These are phyloP conservation scores for Abortiporus biennis DNA, from an alignment of 1,284 basidiomycete genomes.

Conservation along the genomic window DNA sequence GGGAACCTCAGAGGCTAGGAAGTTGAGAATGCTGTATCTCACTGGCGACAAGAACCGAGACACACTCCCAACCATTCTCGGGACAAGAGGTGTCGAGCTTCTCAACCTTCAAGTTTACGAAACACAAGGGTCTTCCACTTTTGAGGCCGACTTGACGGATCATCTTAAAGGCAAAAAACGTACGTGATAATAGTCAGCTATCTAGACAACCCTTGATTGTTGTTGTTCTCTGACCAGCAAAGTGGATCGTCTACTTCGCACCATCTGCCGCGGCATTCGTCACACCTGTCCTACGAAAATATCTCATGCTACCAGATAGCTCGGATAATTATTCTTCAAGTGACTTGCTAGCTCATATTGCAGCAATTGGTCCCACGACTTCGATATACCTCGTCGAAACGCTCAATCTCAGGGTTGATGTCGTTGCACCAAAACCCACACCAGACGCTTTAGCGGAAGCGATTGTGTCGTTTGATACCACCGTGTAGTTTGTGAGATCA, in stretches of 20 bases:
- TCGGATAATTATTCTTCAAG: background rate
- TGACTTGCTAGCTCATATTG: conserved; percentile 28
- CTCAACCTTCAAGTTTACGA: conserved; percentile 58
- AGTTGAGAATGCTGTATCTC: conserved; percentile 51
- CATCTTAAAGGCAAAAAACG: conserved; percentile 22
- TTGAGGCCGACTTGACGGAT: conserved; percentile 38
- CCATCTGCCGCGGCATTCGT: conserved; percentile 63
- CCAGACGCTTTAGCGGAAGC: conserved; percentile 42
- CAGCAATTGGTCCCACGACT: conserved; percentile 68
- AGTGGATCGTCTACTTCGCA: conserved; percentile 75
- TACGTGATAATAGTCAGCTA: too few species aligned
- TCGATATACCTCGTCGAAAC: conserved; percentile 41
- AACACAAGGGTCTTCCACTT: conserved; percentile 49
- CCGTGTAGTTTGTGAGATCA: too few species aligned
- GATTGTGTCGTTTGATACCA: too few species aligned
- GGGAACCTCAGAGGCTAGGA: background rate
- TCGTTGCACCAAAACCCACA: conserved; percentile 47
- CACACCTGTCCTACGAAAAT: conserved; percentile 40
- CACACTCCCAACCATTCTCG: conserved; percentile 49
- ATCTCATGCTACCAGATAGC: conserved; percentile 30
- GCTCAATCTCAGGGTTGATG: conserved; percentile 43
- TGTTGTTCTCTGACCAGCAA: too few species aligned
- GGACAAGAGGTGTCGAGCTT: conserved; percentile 37
- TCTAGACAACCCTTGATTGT: too few species aligned
- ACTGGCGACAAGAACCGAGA: conserved; percentile 81